Evolutionary conservation across 2,329 filamentous ascomycete genomes (phyloP), one percentile per base, ranked within the genome.

Genomic region (Paecilomyces sp.): DNA sequence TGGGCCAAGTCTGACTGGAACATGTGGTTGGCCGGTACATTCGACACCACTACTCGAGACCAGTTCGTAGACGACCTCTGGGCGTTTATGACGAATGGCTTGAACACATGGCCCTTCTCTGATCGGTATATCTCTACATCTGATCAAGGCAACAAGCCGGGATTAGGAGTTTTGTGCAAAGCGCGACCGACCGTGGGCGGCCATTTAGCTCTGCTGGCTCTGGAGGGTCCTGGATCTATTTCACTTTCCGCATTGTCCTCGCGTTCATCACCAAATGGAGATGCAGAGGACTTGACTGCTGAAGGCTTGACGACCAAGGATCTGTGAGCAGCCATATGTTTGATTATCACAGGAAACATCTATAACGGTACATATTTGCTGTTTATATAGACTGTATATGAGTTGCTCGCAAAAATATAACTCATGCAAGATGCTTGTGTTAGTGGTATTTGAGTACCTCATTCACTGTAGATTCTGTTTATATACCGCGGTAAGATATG

Each of bases 1-100:
- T 80, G 75, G 73, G 72, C 69, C 36, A 79, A 79, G 62, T 75
- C 73, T 1, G 76, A 79, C 61, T 77, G 75, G 78, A 76, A 77
- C 60, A 74, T 78, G 65, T 79, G 75, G 72, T 63, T 72, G n/a
- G 76, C 75, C 15, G 73, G 65, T 22, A 72, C 70, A 2, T 68
- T 74, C 36, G 67, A 71, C 41, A 55, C 58, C 33, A 65, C 62
- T 54, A 69, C 70, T 6, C 68, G 70, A 6, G 62, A 65, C 28
- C 65, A 71, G 66, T 74, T 78, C 47, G 68, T 78, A 30, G 65
- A 77, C 60, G 74, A 77, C 57, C 62, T 78, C n/a, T 76, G 75
- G 67, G 69, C 68, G 0, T 79, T 73, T 59, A 72, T 78, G 63
- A 71, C 69, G n/a, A 78, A 77, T 58, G 72, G 74, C 7, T 70